Percentiles rank a stretch among this genome's conserved stretches.
These are phyloP conservation scores for Fusarium vanettenii DNA, from an alignment of 2,329 filamentous ascomycete species.

Conservation along the genomic window DNA sequence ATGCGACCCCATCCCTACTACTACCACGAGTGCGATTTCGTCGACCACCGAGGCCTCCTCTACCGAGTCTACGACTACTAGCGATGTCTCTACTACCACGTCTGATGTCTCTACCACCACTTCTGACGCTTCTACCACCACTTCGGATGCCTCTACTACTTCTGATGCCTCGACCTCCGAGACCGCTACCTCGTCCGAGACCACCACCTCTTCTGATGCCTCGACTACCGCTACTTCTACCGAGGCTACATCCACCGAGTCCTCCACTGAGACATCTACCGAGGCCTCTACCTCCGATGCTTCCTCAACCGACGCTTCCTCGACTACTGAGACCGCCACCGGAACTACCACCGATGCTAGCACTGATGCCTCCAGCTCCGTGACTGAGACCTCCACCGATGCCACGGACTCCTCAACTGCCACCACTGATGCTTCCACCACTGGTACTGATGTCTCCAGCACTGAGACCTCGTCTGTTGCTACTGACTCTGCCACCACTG, in stretches of 20 bases:
- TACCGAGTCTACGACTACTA: constrained; percentile 12
- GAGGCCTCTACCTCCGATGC: not conserved
- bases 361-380: constrained; percentile 24
- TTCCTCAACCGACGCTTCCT: not conserved
- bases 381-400: not conserved
- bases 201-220: constrained; percentile 2
- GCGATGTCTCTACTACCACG: constrained; percentile 15
- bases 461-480: constrained; percentile 28
- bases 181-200: not conserved
- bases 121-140: constrained; percentile 11
- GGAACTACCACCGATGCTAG: constrained; percentile 30
- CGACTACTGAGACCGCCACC: constrained; percentile 23
- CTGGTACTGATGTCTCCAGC: not conserved
- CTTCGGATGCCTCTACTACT: not conserved
- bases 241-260: not conserved
- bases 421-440: not conserved
- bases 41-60: constrained; percentile 20
- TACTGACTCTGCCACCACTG: not conserved
- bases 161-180: not conserved
- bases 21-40: constrained; percentile 31
- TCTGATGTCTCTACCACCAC: not conserved
- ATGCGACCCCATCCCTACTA: constrained; percentile 45
- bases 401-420: not conserved
- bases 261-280: not conserved
- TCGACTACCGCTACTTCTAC: constrained; percentile 12